Conservation (phyloP, 352 stramenopile genomes). For the Phytopythium litorale region DNA sequence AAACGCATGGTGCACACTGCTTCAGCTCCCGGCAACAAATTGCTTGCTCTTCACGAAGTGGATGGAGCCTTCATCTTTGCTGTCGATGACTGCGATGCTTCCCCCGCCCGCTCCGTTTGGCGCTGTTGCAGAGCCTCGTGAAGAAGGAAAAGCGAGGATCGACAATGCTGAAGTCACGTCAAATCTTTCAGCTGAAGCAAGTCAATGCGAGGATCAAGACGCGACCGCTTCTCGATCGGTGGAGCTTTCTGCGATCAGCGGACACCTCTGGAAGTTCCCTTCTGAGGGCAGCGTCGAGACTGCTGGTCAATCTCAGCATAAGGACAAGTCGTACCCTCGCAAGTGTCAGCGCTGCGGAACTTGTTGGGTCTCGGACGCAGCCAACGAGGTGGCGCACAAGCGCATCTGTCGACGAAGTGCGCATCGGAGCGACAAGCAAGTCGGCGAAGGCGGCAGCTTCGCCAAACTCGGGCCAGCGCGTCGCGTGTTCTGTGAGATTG, state of each 20-base stretch:
- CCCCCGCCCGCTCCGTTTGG: not conserved
- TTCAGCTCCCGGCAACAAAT: not conserved
- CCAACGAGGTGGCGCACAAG: slow-evolving; percentile 22
- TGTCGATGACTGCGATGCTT: not conserved
- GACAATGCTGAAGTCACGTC: not conserved
- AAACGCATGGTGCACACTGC: not conserved
- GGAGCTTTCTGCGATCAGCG: not conserved
- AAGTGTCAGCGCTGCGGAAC: slow-evolving; percentile 26
- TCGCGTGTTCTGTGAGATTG: slow-evolving; percentile 56
- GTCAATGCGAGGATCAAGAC: not conserved
- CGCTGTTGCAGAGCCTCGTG: not conserved
- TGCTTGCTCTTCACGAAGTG: not conserved
- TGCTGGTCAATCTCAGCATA: not conserved
- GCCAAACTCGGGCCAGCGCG: slow-evolving; percentile 27
- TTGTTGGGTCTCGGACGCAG: slow-evolving; percentile 32
- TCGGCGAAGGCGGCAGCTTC: slow-evolving; percentile 2
- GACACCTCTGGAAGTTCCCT: slow-evolving; percentile 64
- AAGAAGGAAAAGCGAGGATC: not conserved
- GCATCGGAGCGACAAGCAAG: not conserved
- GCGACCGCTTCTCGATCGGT: not conserved
- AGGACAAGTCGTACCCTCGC: slow-evolving; percentile 19
- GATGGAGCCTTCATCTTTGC: not conserved
- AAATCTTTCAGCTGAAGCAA: not conserved
- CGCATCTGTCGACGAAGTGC: slow-evolving; percentile 9
- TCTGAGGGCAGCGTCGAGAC: slow-evolving; percentile 51